Base-by-base conservation (phyloP, 2,329 filamentous ascomycete species). In the Zymoseptoria brevis region DNA sequence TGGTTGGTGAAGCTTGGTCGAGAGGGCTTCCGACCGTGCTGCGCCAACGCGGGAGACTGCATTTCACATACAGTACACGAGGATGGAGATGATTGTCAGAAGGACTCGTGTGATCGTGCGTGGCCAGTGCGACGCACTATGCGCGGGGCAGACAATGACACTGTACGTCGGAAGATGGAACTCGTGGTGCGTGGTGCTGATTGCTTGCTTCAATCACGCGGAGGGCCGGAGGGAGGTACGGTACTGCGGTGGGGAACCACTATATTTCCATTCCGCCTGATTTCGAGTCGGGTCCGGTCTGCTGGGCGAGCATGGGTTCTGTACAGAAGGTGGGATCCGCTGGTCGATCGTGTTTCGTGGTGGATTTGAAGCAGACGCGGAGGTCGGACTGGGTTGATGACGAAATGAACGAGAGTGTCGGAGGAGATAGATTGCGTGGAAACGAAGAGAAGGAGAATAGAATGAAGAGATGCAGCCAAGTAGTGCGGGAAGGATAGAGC, bases 1-100 rank as follows among this genome's bases (percentile, higher is more conserved):
- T 73, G 71, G 61, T 74, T 70, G 65, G 67, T 60, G 62, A 73
- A 73, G 58, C 60, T 56, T 55, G 62, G 67, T 54, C 63, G 57
- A 60, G 65, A 63, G 54, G 13, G 16, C 35, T 62, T 63, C 57
- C 68, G 68, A 60, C 64, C 67, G 57, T 68, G 64, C 60, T 60
- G 60, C 53, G 63, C 63, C 59, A 62, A 50, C 9, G 54, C 71
- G 71, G 71, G 64, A 62, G 67, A 63, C 63, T 73, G 71, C 71
- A 73, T 72, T 58, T 64, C 61, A 61, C 62, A 71, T 16, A 45
- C 35, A 45, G 35, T 45, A 16, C 35, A 45, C 35, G 35, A 45
- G 35, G 35, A 45, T 45, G 26, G 24, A 6, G 35, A 45, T 45
- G 35, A 45, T 45, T 45, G 35, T 45, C 35, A 45, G 35, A 45